Conservation (phyloP, 2,329 filamentous ascomycete genomes). For the Aspergillus fijiensis region DNA sequence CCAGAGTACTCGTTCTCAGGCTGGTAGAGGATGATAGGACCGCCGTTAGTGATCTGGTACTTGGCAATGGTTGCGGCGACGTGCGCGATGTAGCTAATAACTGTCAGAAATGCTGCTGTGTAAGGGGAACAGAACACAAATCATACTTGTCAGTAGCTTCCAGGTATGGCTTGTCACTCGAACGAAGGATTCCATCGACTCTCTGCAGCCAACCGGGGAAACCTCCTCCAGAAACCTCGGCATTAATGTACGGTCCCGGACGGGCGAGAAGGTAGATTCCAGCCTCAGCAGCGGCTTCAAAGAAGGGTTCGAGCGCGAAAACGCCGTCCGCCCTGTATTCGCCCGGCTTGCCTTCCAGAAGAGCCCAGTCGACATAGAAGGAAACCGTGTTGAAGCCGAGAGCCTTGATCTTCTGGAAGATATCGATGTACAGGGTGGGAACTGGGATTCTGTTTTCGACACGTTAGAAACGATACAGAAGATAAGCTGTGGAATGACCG, state of each 20-base stretch:
- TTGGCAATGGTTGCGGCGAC: slow-evolving; percentile 68
- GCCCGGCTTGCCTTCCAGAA: slow-evolving; percentile 71
- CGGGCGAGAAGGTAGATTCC: slow-evolving; percentile 75
- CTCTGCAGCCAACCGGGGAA: slow-evolving; percentile 79
- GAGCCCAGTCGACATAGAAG: slow-evolving; percentile 77
- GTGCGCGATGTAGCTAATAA: slow-evolving; percentile 57
- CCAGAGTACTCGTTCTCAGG: slow-evolving; percentile 78
- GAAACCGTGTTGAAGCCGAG: slow-evolving; percentile 77
- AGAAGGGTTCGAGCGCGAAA: slow-evolving; percentile 72
- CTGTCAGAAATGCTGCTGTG: slow-evolving; percentile 11
- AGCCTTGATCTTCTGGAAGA: slow-evolving; percentile 81
- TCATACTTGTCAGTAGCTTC: slow-evolving; percentile 64
- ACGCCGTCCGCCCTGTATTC: slow-evolving; percentile 69
- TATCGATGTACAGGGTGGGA: slow-evolving; percentile 63
- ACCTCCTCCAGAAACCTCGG: slow-evolving; percentile 72
- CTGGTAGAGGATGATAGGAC: slow-evolving; percentile 75
- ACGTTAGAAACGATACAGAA: slow-evolving; percentile 1
- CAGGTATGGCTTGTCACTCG: slow-evolving; percentile 61
- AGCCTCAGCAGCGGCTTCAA: slow-evolving; percentile 68
- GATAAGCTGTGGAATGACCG: neutral
- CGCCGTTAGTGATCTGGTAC: slow-evolving; percentile 78
- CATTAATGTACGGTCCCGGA: slow-evolving; percentile 75
- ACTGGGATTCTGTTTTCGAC: slow-evolving; percentile 55
- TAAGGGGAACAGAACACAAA: accelerated
- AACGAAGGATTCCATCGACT: slow-evolving; percentile 64